phyloP scores from a whole-genome alignment of 1,284 basidiomycete species.

The Ustilago tritici region DNA sequence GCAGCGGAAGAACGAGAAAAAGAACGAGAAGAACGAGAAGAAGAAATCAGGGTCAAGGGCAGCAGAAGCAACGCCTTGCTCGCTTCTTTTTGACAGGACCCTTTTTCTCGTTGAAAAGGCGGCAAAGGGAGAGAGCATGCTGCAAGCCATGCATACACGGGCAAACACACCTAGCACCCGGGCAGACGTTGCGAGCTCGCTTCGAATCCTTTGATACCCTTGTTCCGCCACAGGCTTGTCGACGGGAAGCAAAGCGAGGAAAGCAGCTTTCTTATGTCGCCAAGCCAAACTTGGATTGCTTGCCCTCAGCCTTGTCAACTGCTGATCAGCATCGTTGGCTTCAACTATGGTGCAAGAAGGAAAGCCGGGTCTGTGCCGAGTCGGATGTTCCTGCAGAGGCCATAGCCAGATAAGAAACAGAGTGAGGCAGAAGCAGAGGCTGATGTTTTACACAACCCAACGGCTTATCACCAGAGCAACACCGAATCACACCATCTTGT shows the following conservation, averaged over 20 bases:
- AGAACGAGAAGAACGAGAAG: background rate
- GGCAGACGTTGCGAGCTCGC: background rate
- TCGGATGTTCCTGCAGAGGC: background rate
- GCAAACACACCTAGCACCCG: background rate
- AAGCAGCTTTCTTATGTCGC: background rate
- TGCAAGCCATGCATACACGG: conserved; percentile 6
- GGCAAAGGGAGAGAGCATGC: background rate
- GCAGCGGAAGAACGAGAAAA: background rate
- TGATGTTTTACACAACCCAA: background rate
- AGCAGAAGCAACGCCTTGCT: background rate
- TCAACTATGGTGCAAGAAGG: background rate
- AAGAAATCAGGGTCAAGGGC: background rate
- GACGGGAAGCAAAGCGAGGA: too few species aligned
- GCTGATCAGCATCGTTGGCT: background rate
- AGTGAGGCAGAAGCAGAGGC: background rate
- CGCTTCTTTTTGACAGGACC: background rate
- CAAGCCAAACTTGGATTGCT: conserved; percentile 1
- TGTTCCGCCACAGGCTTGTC: background rate
- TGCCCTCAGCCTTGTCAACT: background rate
- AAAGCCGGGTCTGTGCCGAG: background rate
- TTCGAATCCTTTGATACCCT: background rate
- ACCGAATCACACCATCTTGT: background rate
- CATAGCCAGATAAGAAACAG: background rate
- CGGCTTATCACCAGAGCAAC: conserved; percentile 2
- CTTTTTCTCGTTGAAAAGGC: background rate